These are phyloP conservation scores for Plasmodium cynomolgi DNA, from an alignment of 169 alveolate genomes.

Conservation along the genomic window DNA sequence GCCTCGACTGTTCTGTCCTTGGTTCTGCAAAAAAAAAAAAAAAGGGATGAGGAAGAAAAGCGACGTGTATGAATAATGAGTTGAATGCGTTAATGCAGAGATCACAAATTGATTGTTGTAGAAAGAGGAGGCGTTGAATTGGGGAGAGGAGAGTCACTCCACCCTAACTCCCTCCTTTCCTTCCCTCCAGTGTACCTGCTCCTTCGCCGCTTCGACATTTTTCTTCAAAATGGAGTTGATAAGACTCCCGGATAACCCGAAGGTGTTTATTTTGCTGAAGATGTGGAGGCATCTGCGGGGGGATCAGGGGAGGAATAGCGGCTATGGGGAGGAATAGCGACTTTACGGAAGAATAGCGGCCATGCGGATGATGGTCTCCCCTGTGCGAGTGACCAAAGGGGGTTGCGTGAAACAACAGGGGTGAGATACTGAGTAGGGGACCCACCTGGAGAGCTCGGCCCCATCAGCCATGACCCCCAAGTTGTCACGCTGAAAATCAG, in stretches of 20 bases:
- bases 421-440: background rate
- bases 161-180: too few relatives aligned
- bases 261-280: constrained; percentile 34
- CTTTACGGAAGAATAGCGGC: too few relatives aligned
- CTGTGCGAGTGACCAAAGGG: background rate
- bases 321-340: background rate
- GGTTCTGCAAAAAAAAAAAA: background rate
- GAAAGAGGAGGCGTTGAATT: background rate
- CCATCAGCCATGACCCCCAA: background rate
- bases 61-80: background rate
- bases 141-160: background rate
- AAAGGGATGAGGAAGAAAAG: background rate
- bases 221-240: background rate
- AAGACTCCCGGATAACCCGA: background rate
- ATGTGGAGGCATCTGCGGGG: constrained; percentile 10
- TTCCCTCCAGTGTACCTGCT: background rate
- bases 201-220: background rate
- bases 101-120: background rate
- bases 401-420: background rate
- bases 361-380: background rate
- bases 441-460: background rate
- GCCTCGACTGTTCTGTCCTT: background rate
- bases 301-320: background rate
- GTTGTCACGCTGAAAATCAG: constrained; percentile 7
- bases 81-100: background rate